phyloP scores from a whole-genome alignment of 495 filamentous ascomycete species.

The Bombardia bombarda region DNA sequence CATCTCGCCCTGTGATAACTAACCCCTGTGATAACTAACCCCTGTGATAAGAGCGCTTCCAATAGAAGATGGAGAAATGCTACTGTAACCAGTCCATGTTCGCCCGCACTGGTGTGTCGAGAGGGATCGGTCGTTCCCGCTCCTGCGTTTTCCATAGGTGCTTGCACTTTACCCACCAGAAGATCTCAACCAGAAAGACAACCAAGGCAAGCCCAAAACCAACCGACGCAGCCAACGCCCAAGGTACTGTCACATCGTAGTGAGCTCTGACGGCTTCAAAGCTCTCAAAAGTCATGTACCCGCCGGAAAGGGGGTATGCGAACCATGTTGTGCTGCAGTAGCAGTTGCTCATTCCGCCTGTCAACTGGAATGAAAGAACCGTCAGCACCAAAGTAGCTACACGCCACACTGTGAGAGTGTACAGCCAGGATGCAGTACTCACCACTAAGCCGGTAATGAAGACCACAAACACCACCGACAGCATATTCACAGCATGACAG shows the following conservation, averaged over 20 bases:
- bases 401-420: neutral
- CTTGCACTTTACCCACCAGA: slow-evolving; percentile 2
- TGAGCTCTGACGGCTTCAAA: neutral
- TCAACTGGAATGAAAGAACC: slow-evolving; percentile 13
- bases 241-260: slow-evolving; percentile 1
- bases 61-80: too few species aligned
- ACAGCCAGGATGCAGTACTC: neutral
- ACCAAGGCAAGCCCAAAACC: neutral
- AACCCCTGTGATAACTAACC: too few species aligned
- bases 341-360: slow-evolving; percentile 22
- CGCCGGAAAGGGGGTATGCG: slow-evolving; percentile 3
- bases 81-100: neutral
- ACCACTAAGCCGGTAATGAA: neutral
- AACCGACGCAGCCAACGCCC: neutral
- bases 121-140: neutral
- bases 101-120: neutral
- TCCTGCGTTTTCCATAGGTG: neutral
- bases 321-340: neutral
- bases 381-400: neutral
- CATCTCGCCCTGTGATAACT: too few species aligned
- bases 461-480: neutral
- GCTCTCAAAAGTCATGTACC: slow-evolving; percentile 21
- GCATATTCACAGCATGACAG: neutral
- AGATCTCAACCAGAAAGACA: neutral
- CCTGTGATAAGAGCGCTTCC: too few species aligned